Base-by-base conservation (phyloP, 176 grass and related monocot genomes). In the Miscanthus lutarioriparius region DNA sequence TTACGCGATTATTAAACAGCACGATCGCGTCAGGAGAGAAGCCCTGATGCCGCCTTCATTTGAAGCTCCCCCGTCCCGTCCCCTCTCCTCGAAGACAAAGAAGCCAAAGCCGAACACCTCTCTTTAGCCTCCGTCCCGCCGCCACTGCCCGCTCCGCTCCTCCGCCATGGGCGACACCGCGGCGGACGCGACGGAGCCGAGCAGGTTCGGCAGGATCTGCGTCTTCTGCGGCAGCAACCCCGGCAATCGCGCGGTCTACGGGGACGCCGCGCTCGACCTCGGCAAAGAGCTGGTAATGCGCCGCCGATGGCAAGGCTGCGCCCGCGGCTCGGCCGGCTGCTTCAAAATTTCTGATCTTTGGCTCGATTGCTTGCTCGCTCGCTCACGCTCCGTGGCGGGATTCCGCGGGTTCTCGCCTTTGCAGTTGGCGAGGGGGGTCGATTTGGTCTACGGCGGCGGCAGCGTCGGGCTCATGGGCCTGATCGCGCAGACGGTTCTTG, bases 201-300 rank as follows among this genome's bases (percentile, higher is more conserved):
- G 63, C 64, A 99, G 82, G 93, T 96, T 96, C 75, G 81, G 87
- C 48, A 93, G 79, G 81, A 91, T 99, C 84, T 99, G 96, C 87
- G 96, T 99, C 80, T 99, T 99, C 87, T 99, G 96, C 83, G 96
- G 96, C 53, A 99, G 96, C 90, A 99, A 91, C 89, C 77, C 96
- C 12, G 96, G 96, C 63, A 79, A 92, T 44, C 93, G 93, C 77
- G 48, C 80, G 9, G 89, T 99, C 33, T 99, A 91, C 77, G 86
- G 91, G 32, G 93, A 99, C 72, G 91, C 96, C 25, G 96, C 96
- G 69, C 90, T 99, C 63, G 89, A 89, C 80, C 91, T 99, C 77
- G 96, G 96, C 44, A 90, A 82, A 28, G 91, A 93, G 82, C 77
- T 99, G 96, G 96, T 98, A 85, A 87, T 75, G 89, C 22, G 23